phyloP scores from a whole-genome alignment of 2,329 filamentous ascomycete species.

The Fusarium agapanthi region DNA sequence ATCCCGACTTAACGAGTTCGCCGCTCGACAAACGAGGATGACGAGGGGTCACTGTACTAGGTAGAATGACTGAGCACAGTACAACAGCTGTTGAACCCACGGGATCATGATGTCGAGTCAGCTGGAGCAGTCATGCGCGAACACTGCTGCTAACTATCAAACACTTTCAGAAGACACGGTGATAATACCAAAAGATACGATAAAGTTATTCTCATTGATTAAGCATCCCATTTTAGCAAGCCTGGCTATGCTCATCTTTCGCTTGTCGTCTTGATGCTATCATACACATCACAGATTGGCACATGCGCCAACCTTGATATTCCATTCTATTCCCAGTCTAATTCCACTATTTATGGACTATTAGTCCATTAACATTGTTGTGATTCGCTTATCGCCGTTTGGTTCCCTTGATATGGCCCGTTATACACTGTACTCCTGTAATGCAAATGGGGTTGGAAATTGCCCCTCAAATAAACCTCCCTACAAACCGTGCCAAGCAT shows the following conservation, averaged over 20 bases:
- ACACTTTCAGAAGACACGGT: background rate
- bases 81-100: slow-evolving; percentile 6
- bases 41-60: slow-evolving; percentile 21
- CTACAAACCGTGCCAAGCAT: background rate
- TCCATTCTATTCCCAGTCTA: slow-evolving; percentile 4
- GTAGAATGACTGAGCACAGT: slow-evolving; percentile 11
- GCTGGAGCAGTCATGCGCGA: background rate
- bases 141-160: background rate
- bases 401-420: background rate
- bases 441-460: background rate
- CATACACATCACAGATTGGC: background rate
- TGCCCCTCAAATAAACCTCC: background rate
- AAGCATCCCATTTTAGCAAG: slow-evolving; percentile 7
- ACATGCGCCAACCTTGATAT: background rate
- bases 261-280: background rate
- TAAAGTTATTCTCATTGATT: slow-evolving; percentile 8
- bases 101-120: slow-evolving; percentile 10
- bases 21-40: background rate
- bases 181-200: slow-evolving; percentile 16
- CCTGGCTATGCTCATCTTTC: background rate
- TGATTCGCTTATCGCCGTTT: background rate
- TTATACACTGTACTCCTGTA: background rate
- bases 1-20: background rate
- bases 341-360: background rate
- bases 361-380: background rate